Percentiles rank a stretch among this genome's conserved stretches.
Conservation (phyloP, 257 asterid species). For the Cynanchum wilfordii region DNA sequence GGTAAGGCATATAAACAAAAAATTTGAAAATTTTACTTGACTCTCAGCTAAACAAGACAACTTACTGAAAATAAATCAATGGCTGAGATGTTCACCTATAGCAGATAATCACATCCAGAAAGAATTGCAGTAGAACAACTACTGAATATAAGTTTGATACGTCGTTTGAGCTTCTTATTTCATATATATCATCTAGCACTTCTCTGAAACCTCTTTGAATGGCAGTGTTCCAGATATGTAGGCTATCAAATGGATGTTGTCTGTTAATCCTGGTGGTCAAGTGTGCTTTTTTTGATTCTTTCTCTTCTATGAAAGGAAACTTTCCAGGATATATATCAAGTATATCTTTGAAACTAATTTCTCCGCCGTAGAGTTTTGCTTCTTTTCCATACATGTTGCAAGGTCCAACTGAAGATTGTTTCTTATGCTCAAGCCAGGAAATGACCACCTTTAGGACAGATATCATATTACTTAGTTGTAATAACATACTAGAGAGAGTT, state of each 20-base stretch:
- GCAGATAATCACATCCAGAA: constrained; percentile 61
- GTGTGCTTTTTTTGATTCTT: constrained; percentile 29
- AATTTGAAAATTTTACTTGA: background rate
- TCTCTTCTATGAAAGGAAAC: constrained; percentile 26
- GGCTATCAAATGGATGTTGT: constrained; percentile 48
- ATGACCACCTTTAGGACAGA: constrained; percentile 50
- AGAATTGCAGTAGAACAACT: constrained; percentile 57
- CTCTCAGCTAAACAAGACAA: background rate
- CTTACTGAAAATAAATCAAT: constrained; percentile 3
- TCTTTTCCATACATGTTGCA: constrained; percentile 34
- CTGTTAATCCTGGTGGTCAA: constrained; percentile 18
- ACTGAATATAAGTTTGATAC: constrained; percentile 42
- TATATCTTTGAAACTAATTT: constrained; percentile 40
- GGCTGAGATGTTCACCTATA: constrained; percentile 48
- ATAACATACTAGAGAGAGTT: constrained; percentile 18
- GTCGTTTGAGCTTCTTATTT: constrained; percentile 44
- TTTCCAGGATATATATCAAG: constrained; percentile 30
- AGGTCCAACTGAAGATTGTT: constrained; percentile 31
- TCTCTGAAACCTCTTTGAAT: constrained; percentile 50
- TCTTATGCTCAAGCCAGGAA: constrained; percentile 58
- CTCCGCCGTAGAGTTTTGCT: constrained; percentile 42
- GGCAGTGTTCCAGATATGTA: constrained; percentile 66
- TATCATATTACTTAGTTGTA: constrained; percentile 24
- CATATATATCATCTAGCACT: constrained; percentile 47
- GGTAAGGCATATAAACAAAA: background rate